These are phyloP conservation scores for Globisporangium cystogenes DNA, from an alignment of 352 stramenopile species.

Conservation along the genomic window DNA sequence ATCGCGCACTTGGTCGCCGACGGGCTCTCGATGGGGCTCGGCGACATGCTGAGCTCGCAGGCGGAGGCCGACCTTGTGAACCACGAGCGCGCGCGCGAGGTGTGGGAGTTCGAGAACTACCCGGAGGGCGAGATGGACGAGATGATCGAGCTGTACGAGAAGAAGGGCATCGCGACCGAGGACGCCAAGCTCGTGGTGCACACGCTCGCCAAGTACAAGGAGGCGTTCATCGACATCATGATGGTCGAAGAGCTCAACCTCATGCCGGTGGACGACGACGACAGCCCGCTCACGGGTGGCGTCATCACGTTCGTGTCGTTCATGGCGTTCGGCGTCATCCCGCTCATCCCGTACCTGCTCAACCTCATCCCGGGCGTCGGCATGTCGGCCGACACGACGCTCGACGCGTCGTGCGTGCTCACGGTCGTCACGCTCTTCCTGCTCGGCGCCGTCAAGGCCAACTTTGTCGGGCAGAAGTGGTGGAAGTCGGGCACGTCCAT, in stretches of 20 bases:
- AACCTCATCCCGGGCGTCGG: slow-evolving; percentile 71
- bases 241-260: slow-evolving; percentile 96
- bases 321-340: slow-evolving; percentile 89
- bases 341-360: slow-evolving; percentile 91
- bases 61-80: slow-evolving; percentile 92
- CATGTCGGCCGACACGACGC: slow-evolving; percentile 49
- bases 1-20: slow-evolving; percentile 94
- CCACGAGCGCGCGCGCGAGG: slow-evolving; percentile 89
- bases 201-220: slow-evolving; percentile 96
- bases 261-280: slow-evolving; percentile 91
- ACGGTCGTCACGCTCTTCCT: slow-evolving; percentile 93
- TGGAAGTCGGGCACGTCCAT: slow-evolving; percentile 59
- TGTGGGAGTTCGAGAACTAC: slow-evolving; percentile 96
- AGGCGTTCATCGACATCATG: slow-evolving; percentile 98
- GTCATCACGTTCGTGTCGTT: slow-evolving; percentile 90
- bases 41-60: slow-evolving; percentile 93
- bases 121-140: slow-evolving; percentile 94
- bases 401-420: slow-evolving; percentile 92
- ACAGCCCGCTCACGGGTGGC: slow-evolving; percentile 79
- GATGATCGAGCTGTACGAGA: slow-evolving; percentile 96
- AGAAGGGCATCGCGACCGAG: slow-evolving; percentile 85
- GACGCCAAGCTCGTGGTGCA: slow-evolving; percentile 90
- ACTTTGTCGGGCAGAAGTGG: slow-evolving; percentile 78
- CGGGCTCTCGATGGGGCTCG: slow-evolving; percentile 93
- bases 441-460: slow-evolving; percentile 91